Evolutionary conservation across 768 basidiomycete species (phyloP).

Genomic region (Hirschioporus abietinus): DNA sequence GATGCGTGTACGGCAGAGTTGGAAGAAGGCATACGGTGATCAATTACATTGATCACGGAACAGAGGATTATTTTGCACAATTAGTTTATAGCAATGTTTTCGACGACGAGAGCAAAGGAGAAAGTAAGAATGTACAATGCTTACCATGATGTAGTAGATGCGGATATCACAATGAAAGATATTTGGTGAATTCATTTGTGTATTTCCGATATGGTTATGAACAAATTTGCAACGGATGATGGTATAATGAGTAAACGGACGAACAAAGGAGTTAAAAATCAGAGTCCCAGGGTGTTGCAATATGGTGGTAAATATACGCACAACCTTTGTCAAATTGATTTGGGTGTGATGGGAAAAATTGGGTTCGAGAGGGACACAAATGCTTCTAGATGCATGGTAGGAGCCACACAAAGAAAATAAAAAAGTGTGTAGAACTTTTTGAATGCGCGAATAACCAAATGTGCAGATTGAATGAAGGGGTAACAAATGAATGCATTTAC

Average conservation of each 20-base stretch:
- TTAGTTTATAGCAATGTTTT: background rate
- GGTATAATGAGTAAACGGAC: background rate
- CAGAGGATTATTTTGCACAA: background rate
- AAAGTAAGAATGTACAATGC: background rate
- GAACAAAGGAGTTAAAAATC: background rate
- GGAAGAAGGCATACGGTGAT: constrained; percentile 56
- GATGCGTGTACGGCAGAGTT: constrained; percentile 60
- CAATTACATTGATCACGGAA: constrained; percentile 35
- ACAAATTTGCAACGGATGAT: background rate
- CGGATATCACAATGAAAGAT: background rate
- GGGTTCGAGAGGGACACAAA: background rate
- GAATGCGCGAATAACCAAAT: background rate
- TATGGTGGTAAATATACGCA: background rate
- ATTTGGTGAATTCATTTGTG: background rate
- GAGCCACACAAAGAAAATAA: background rate
- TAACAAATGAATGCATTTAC: background rate
- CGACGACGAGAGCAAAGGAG: background rate
- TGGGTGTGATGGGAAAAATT: background rate
- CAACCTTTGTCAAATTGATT: background rate
- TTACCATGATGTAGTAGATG: background rate
- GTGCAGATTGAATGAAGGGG: background rate
- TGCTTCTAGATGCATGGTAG: background rate
- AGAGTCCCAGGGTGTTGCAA: background rate
- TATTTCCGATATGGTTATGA: background rate
- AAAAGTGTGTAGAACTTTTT: background rate